Base-by-base conservation (phyloP, 768 basidiomycete species). In the Chalciporus sphaerocephalus region DNA sequence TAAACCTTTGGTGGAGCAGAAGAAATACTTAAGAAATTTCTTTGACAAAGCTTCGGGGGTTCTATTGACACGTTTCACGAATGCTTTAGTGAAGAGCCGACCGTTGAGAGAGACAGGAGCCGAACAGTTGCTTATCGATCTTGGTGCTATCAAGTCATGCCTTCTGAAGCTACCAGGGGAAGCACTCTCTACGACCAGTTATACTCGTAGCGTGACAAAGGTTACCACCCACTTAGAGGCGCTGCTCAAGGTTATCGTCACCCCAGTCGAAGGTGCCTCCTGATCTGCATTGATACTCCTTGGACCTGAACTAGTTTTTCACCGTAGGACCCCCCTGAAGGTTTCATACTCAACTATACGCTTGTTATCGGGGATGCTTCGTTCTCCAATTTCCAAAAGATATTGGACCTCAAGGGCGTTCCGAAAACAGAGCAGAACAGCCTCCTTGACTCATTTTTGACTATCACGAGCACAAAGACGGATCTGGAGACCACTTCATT, bases 361-460 rank as follows among this genome's bases (percentile, higher is more conserved):
- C 75, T 97, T 20, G 76, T 97, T 46, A 89, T 99, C 51, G 91
- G 91, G 18, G 95, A 97, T 66, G 85, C 87, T 5, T 94, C 93
- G 2, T 94, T 94, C 66, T 87, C 86, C 23, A 98, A 98, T 67
- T 99, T 99, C 73, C 96, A 98, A 72, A 99, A 99, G 93, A 90
- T 97, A 43, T 76, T 97, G 15, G 94, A 97, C 65, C 75, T 97
- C 39, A 96, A 96, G 65, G 96, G 96, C 6, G 92, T 92, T 0
- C 83, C 89, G 0, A 88, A 91, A 51, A 62, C 70, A 4, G 84
- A 87, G 42, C 93, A 98, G 69, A 92, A 93, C 66, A 80, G 81
- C 55, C 80, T 99, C 12, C 77, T 95, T 30, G 94, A 98, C 62
- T 78, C 84, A 17, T 99, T 98, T 72, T 72, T 97, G 32, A 86